These are phyloP conservation scores for Coniella lustricola DNA, from an alignment of 2,329 filamentous ascomycete genomes.

Conservation along the genomic window DNA sequence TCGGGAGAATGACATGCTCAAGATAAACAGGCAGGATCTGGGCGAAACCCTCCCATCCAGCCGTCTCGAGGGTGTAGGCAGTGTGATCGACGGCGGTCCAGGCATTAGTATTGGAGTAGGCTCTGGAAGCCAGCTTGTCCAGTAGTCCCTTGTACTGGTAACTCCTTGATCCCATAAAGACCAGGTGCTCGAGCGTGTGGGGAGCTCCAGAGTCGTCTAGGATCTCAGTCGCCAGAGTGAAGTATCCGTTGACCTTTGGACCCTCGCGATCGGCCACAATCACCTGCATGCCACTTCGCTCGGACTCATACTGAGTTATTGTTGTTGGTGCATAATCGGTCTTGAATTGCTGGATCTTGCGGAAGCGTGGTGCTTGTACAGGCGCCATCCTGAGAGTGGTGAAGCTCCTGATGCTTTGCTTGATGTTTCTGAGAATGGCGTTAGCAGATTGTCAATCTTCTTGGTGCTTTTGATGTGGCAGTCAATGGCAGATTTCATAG, in stretches of 20 bases:
- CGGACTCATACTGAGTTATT: conserved; percentile 93
- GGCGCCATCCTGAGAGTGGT: conserved; percentile 46
- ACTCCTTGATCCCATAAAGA: conserved; percentile 87
- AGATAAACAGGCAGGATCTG: conserved; percentile 92
- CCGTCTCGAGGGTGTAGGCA: conserved; percentile 89
- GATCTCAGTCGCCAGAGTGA: conserved; percentile 93
- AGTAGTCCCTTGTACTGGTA: conserved; percentile 94
- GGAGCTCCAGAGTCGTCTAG: conserved; percentile 93
- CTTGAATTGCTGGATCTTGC: conserved; percentile 75
- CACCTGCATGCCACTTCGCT: conserved; percentile 88
- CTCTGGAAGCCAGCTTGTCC: conserved; percentile 86
- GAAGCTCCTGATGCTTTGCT: conserved; percentile 17
- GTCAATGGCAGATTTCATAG: too few species aligned
- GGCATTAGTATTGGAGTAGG: conserved; percentile 91
- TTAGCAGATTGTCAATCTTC: conserved; percentile 15
- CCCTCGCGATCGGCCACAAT: conserved; percentile 87
- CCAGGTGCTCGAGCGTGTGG: conserved; percentile 74
- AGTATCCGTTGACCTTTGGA: conserved; percentile 93
- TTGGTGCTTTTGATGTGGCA: background rate
- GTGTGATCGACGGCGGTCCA: conserved; percentile 98
- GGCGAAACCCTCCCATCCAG: conserved; percentile 94
- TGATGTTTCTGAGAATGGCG: conserved; percentile 17
- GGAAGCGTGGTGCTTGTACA: conserved; percentile 57
- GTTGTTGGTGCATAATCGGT: conserved; percentile 83
- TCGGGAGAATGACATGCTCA: conserved; percentile 87